Evolutionary conservation across 2,329 filamentous ascomycete genomes (phyloP), one percentile per base, ranked within the genome.

Genomic region (Chaetomiaceae sp.): DNA sequence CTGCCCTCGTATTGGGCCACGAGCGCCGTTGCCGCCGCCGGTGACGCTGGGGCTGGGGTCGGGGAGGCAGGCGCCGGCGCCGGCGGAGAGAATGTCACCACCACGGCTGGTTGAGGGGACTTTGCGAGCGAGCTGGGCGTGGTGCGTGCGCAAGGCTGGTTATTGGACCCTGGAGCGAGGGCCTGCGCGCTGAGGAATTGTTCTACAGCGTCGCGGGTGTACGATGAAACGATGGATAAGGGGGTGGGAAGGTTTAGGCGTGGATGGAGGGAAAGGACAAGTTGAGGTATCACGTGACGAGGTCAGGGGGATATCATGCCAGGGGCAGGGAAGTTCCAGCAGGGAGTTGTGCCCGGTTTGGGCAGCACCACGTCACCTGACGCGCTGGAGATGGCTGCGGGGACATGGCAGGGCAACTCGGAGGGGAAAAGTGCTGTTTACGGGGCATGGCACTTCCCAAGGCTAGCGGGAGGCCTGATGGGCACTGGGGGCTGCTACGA

Each of bases 301-400:
- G n/a, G 8, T 36, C 24, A 38, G 47, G 34, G 34, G 34, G 22
- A 24, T 6, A 24, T 24, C 18, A n/a, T 9, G n/a, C n/a, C n/a
- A n/a, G n/a, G n/a, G n/a, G n/a, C n/a, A 32, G 10, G 10, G 38
- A 37, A n/a, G 17, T 12, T 11, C 17, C 9, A 22, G 4, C 19
- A 6, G 18, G 29, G 29, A 5, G 12, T 8, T 12, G 15, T 8
- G 17, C 18, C 29, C 35, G 24, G 39, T 26, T 57, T 55, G 48
- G 49, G 53, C 55, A 58, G 43, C 49, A 56, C 39, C 44, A 49
- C 50, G 38, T 52, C 63, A 65, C 62, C 59, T 65, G 63, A 65
- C 52, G 44, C 39, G 49, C 33, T 39, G 37, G 37, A 17, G 18
- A 36, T 26, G 22, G 14, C 26, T 7, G 22, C 12, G 10, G 34